Conservation (phyloP, 1,284 basidiomycete genomes). For the Vanrija humicola region DNA sequence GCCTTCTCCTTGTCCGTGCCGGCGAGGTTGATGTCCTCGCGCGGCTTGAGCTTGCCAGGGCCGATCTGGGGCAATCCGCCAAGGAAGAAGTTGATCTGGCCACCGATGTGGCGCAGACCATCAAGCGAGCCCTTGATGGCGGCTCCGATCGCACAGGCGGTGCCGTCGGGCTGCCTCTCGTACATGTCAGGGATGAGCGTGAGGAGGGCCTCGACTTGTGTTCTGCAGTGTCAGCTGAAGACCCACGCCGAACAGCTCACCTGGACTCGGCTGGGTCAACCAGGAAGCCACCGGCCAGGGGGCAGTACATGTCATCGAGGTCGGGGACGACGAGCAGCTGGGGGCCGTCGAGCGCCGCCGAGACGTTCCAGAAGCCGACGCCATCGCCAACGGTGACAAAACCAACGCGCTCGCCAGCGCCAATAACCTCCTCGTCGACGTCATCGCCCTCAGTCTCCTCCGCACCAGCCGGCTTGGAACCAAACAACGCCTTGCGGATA, state of each 20-base stretch:
- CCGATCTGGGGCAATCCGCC: conserved; percentile 74
- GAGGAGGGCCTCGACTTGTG: conserved; percentile 51
- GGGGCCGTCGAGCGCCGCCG: conserved; percentile 60
- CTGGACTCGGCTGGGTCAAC: conserved; percentile 70
- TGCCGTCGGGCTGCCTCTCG: conserved; percentile 48
- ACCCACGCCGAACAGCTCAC: conserved; percentile 48
- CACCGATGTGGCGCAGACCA: conserved; percentile 74
- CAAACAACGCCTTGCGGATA: conserved; percentile 67
- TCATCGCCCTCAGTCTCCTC: conserved; percentile 43
- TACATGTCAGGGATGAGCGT: conserved; percentile 65
- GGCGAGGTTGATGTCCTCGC: conserved; percentile 69
- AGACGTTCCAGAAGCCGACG: conserved; percentile 86
- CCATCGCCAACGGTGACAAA: conserved; percentile 81
- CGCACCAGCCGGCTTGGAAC: conserved; percentile 51
- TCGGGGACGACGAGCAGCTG: conserved; percentile 84
- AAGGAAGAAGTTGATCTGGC: conserved; percentile 80
- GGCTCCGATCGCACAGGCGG: conserved; percentile 69
- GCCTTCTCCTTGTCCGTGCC: conserved; percentile 85
- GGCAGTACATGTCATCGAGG: conserved; percentile 85
- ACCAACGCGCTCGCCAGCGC: conserved; percentile 55
- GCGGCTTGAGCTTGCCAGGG: conserved; percentile 61
- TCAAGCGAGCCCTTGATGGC: conserved; percentile 70
- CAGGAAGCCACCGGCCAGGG: conserved; percentile 70
- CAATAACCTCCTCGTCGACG: conserved; percentile 47
- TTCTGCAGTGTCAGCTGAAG: conserved; percentile 16